A percentile compares a stretch with the other conserved stretches of the same genome.
These are phyloP conservation scores for Rosa persica DNA, from an alignment of 306 rosid species.

Conservation along the genomic window DNA sequence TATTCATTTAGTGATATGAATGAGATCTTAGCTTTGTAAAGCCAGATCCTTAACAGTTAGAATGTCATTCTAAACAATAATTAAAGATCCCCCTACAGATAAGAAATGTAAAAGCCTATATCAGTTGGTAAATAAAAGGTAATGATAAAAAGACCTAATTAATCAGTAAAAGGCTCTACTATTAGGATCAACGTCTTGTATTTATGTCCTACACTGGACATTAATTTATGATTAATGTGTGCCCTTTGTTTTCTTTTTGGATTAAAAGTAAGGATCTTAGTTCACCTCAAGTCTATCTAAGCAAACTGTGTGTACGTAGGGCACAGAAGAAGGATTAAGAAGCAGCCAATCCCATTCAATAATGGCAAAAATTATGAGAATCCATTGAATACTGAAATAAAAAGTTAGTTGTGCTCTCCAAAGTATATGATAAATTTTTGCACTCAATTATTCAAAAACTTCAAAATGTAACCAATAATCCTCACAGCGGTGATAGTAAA, in stretches of 20 bases:
- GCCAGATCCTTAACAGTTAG: slow-evolving; percentile 9
- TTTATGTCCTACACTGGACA: background rate
- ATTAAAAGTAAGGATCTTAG: slow-evolving; percentile 70
- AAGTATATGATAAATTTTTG: background rate
- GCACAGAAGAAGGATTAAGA: slow-evolving; percentile 15
- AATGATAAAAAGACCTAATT: background rate
- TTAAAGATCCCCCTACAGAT: background rate
- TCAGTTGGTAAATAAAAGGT: slow-evolving; percentile 3
- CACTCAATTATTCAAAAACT: background rate
- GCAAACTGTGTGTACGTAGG: slow-evolving; percentile 22
- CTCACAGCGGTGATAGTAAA: no score
- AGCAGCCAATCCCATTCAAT: slow-evolving; percentile 17
- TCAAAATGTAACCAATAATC: no score
- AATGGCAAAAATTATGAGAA: slow-evolving; percentile 27
- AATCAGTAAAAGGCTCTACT: background rate
- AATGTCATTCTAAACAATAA: slow-evolving; percentile 1
- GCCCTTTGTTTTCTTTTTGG: slow-evolving; percentile 28
- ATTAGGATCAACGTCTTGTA: background rate
- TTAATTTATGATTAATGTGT: background rate
- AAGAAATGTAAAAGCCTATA: background rate
- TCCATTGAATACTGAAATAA: background rate
- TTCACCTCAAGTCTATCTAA: slow-evolving; percentile 49
- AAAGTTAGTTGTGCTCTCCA: background rate
- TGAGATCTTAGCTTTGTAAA: slow-evolving; percentile 14
- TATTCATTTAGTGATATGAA: slow-evolving; percentile 8